Evolutionary conservation across 2,329 filamentous ascomycete species (phyloP).

Genomic region (Gaeumannomyces sp.): DNA sequence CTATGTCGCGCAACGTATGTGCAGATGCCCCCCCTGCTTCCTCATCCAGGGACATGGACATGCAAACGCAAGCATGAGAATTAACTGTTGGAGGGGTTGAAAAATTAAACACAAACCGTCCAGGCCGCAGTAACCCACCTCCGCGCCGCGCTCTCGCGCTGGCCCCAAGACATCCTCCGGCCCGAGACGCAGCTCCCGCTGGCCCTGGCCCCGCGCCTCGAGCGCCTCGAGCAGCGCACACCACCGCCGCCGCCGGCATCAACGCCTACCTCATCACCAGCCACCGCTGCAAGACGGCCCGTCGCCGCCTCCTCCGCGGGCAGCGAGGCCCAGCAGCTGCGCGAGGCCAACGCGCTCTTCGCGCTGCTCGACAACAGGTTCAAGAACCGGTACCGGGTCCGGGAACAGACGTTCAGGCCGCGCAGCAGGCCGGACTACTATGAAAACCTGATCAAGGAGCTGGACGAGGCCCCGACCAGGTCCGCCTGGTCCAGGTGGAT

Average conservation of each 20-base stretch:
- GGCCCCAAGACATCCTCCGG: constrained; percentile 59
- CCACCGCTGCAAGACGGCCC: constrained; percentile 9
- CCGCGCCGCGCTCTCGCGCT: constrained; percentile 46
- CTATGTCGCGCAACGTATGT: constrained; percentile 9
- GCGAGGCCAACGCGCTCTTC: constrained; percentile 54
- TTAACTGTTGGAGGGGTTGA: too few relatives aligned
- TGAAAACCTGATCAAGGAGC: constrained; percentile 51
- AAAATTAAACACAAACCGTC: not conserved
- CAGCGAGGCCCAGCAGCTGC: constrained; percentile 42
- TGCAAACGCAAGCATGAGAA: too few relatives aligned
- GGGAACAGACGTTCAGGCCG: constrained; percentile 43
- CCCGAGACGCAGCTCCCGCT: constrained; percentile 58
- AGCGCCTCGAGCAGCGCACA: constrained; percentile 15
- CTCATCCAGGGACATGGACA: not conserved
- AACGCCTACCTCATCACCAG: constrained; percentile 21
- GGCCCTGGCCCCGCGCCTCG: constrained; percentile 41
- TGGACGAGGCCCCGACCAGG: constrained; percentile 56
- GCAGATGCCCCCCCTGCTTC: not conserved
- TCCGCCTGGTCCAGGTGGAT: constrained; percentile 45
- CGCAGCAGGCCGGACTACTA: constrained; percentile 61
- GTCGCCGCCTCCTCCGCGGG: constrained; percentile 8
- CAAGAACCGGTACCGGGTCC: constrained; percentile 44
- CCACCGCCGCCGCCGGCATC: constrained; percentile 19
- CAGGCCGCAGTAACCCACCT: constrained; percentile 42
- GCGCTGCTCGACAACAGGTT: constrained; percentile 55